Evolutionary conservation across 306 rosid genomes (phyloP).

Genomic region (Spatholobus suberectus): DNA sequence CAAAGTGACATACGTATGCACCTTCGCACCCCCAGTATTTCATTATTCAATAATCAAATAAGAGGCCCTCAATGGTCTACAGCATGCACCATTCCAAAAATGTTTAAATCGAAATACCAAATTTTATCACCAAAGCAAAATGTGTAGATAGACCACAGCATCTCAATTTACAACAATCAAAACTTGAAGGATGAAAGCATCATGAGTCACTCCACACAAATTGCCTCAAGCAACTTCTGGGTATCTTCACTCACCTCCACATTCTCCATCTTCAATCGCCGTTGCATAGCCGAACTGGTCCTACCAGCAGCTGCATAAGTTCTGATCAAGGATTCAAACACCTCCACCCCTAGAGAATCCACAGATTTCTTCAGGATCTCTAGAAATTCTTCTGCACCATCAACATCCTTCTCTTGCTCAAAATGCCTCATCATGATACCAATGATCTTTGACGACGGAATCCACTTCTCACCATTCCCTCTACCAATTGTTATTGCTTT

Average conservation of each 20-base stretch:
- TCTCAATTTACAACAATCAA: constrained; percentile 41
- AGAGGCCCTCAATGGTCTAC: constrained; percentile 23
- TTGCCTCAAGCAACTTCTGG: constrained; percentile 68
- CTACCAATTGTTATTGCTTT: constrained; percentile 71
- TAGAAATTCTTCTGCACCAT: constrained; percentile 79
- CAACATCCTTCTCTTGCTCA: constrained; percentile 82
- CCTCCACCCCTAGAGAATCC: constrained; percentile 58
- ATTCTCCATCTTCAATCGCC: constrained; percentile 84
- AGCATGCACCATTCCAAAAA: constrained; percentile 31
- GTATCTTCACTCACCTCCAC: constrained; percentile 68
- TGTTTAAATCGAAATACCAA: constrained; percentile 28
- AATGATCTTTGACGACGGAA: constrained; percentile 57
- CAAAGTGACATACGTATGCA: background rate
- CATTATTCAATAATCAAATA: constrained; percentile 38
- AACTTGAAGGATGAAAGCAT: constrained; percentile 33
- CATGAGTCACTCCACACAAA: constrained; percentile 63
- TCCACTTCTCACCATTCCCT: constrained; percentile 79
- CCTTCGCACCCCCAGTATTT: background rate
- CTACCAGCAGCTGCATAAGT: constrained; percentile 80
- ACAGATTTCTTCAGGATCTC: constrained; percentile 68
- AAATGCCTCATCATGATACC: constrained; percentile 64
- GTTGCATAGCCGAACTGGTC: constrained; percentile 60
- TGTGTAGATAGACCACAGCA: constrained; percentile 34
- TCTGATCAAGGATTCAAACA: constrained; percentile 83
- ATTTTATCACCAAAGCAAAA: constrained; percentile 42